These are phyloP conservation scores for Allantophomopsis lycopodina DNA, from an alignment of 2,329 filamentous ascomycete genomes.

Conservation along the genomic window DNA sequence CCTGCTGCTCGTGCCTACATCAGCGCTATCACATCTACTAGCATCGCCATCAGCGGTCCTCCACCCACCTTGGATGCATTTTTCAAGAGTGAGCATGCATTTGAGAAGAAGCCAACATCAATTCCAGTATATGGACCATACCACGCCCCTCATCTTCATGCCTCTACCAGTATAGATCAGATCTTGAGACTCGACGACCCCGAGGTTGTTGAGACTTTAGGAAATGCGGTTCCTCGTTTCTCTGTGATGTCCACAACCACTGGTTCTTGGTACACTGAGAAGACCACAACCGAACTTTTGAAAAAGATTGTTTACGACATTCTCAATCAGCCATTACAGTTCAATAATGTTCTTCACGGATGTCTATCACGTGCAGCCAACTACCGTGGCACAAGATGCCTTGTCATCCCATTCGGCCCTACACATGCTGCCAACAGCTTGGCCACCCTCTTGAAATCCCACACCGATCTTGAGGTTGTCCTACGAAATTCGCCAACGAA, in stretches of 20 bases:
- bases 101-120: constrained; percentile 27
- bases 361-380: constrained; percentile 27
- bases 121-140: constrained; percentile 43
- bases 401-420: constrained; percentile 35
- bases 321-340: constrained; percentile 32
- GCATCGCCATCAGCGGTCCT: constrained; percentile 39
- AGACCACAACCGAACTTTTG: constrained; percentile 1
- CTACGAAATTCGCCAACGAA: constrained; percentile 23
- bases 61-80: constrained; percentile 32
- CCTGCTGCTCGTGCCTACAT: constrained; percentile 34
- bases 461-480: constrained; percentile 28
- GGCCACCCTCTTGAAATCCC: constrained; percentile 24
- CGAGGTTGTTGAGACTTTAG: constrained; percentile 23
- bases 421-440: constrained; percentile 33
- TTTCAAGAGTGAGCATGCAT: constrained; percentile 21
- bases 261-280: constrained; percentile 21
- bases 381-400: constrained; percentile 24
- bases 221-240: constrained; percentile 27
- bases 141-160: constrained; percentile 39
- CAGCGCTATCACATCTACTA: constrained; percentile 33
- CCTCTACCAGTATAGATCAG: constrained; percentile 25
- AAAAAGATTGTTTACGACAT: constrained; percentile 30
- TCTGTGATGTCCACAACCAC: constrained; percentile 36
- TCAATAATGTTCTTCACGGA: constrained; percentile 32
- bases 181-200: constrained; percentile 30